Evolutionary conservation across 2,329 filamentous ascomycete species (phyloP), one percentile per base, ranked within the genome.

Genomic region (Phialemoniopsis sp.): DNA sequence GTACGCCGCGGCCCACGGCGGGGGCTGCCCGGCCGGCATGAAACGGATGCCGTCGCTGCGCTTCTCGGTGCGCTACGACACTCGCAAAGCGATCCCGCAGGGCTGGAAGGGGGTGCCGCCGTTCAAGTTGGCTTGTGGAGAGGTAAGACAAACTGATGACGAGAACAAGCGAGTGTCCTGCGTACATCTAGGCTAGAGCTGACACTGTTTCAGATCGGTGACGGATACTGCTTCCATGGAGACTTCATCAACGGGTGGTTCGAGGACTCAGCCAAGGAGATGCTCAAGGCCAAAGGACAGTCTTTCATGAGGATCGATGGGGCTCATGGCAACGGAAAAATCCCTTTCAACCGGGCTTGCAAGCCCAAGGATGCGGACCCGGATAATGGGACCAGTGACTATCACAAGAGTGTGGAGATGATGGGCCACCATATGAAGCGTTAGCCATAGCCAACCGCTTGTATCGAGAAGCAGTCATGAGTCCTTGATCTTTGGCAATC

Each of bases 211-310:
- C n/a, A n/a, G n/a, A n/a, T n/a, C n/a, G n/a, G n/a, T n/a, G n/a
- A n/a, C n/a, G 58, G 60, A 3, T 66, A 57, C 46, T 64, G 59
- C 53, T 58, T 56, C 32, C 65, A 70, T 41, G 66, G 66, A 14
- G 66, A 71, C 47, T 68, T 70, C 43, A 62, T 71, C 50, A 68
- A 68, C 32, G 67, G 55, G 3, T 70, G 66, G 66, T 59, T 60
- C 4, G 49, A 50, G n/a, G 64, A 68, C 32, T 62, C 63, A 1
- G 62, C 60, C 2, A 36, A 51, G 47, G 62, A 59, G 36, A 65
- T 70, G 63, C 39, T 69, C 6, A 51, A 48, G 17, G 56, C 62
- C 3, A 61, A 40, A 60, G 47, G 42, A 16, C 45, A 60, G 47
- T 45, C 56, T 9, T 67, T 61, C 37, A 47, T 50, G 34, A 36